Evolutionary conservation across 2,329 filamentous ascomycete genomes (phyloP).

Genomic region (Neocatenulostroma microsporum): DNA sequence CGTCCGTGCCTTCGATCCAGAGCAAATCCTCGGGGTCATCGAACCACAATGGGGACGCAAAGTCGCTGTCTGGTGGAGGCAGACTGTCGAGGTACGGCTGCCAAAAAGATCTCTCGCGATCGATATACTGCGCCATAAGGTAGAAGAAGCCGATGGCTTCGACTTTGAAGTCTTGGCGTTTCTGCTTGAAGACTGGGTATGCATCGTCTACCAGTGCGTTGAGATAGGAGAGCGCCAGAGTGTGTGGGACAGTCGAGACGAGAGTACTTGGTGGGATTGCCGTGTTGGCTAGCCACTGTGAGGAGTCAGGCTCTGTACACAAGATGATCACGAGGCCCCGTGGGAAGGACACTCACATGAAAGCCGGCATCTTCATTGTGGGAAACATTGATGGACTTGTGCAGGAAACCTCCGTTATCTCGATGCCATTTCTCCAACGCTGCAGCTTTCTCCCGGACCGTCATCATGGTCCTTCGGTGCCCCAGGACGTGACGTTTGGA

Average conservation of each 20-base stretch:
- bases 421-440: constrained; percentile 26
- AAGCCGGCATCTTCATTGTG: constrained; percentile 20
- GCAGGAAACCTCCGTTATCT: constrained; percentile 24
- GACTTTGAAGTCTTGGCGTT: constrained; percentile 20
- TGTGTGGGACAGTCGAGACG: constrained; percentile 25
- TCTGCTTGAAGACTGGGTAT: constrained; percentile 24
- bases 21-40: constrained; percentile 23
- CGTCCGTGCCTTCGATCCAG: constrained; percentile 31
- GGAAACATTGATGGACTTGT: constrained; percentile 20
- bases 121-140: constrained; percentile 29
- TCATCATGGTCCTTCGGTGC: no score
- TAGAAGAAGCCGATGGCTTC: constrained; percentile 32
- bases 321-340: no score
- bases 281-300: constrained; percentile 14
- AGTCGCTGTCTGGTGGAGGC: constrained; percentile 24
- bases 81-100: constrained; percentile 30
- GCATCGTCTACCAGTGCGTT: constrained; percentile 31
- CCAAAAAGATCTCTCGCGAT: constrained; percentile 29
- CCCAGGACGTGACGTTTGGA: no score
- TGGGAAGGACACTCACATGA: constrained; percentile 12
- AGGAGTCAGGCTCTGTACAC: no score
- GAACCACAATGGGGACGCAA: constrained; percentile 29
- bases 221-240: constrained; percentile 28
- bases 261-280: constrained; percentile 14
- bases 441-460: constrained; percentile 9